Evolutionary conservation across 352 stramenopile genomes (phyloP), one percentile per base, ranked within the genome.

Genomic region (Pythium aphanidermatum): DNA sequence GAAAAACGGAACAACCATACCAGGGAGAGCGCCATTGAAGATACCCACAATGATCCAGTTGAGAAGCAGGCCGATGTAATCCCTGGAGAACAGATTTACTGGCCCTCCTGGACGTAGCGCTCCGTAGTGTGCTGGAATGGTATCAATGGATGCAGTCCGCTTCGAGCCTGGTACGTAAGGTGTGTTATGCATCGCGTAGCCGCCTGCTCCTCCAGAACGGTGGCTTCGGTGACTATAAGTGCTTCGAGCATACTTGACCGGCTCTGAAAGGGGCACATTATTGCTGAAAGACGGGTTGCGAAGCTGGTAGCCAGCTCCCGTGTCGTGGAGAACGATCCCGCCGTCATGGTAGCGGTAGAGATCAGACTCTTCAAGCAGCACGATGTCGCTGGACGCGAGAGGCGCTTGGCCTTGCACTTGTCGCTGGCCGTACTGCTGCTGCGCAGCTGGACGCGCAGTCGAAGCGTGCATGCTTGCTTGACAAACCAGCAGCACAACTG

Each of bases 11-110:
- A 34, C 31, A 16, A 46, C 27, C 2, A 70, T 16, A 21, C 44
- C 52, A 9, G 33, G 37, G 9, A 62, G 14, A 12, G 44, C 36
- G 29, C 56, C 42, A 20, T 63, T 61, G 35, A 70, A 48, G 41
- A 67, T 53, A 6, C 61, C 61, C 16, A 61, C 38, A 40, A 55
- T 45, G 10, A 42, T 13, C 43, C 63, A 70, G 30, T 67, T 59
- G 14, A 57, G 37, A 20, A 64, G 30, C 5, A 70, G 39, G 2
- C 51, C 61, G 25, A 65, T 49, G 20, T 53, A 23, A 19, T 37
- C 31, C 0, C 20, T 21, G 3, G 32, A 19, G 3, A 49, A 28
- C 10, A 60, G 23, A 35, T 42, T 16, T 12, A 52, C 31, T 0
- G 17, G 20, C 0, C 51, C 43, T 6, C 51, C 42, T 5, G 42